Evolutionary conservation across 2,329 filamentous ascomycete genomes (phyloP), one percentile per base, ranked within the genome.

Genomic region (Ophiocordyceps sinensis): DNA sequence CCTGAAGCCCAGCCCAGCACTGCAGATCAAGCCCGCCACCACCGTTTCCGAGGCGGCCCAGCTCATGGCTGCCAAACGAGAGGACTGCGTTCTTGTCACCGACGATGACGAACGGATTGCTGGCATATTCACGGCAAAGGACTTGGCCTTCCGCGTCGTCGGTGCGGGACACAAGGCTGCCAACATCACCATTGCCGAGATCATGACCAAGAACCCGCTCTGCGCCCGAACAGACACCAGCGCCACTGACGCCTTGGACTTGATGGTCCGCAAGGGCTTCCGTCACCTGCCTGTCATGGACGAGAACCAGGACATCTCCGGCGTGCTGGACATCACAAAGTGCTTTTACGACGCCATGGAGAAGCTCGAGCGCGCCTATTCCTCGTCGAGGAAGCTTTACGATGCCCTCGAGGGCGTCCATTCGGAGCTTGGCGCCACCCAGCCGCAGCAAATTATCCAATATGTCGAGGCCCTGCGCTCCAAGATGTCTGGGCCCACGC

Each of bases 291-390:
- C 91, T 3, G 91, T 98, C 49, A 98, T 98, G 91, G 91, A 98
- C 63, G 91, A 98, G 69, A 96, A 98, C 62, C 91, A 98, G 64
- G 89, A 98, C 57, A 98, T 98, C 47, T 94, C 88, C 8, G 91
- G 91, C 68, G 88, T 98, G 50, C 70, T 98, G 41, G 91, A 98
- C 63, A 98, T 98, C 53, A 98, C 91, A 43, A 98, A 96, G 66
- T 98, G 91, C 66, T 98, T 98, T 64, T 98, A 98, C 65, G 91
- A 98, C 65, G 91, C 91, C 36, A 98, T 98, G 91, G 91, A 98
- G 70, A 98, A 98, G 70, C 69, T 98, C 45, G 91, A 98, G 70
- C 82, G 91, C 40, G 91, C 91, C 39, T 98, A 98, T 62, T 87
- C 86, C 49, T 96, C 91, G 14, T 98, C 91, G n/a, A 79, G 91